Evolutionary conservation across 2,329 filamentous ascomycete genomes (phyloP), one percentile per base, ranked within the genome.

Genomic region (Bipolaris cookei): DNA sequence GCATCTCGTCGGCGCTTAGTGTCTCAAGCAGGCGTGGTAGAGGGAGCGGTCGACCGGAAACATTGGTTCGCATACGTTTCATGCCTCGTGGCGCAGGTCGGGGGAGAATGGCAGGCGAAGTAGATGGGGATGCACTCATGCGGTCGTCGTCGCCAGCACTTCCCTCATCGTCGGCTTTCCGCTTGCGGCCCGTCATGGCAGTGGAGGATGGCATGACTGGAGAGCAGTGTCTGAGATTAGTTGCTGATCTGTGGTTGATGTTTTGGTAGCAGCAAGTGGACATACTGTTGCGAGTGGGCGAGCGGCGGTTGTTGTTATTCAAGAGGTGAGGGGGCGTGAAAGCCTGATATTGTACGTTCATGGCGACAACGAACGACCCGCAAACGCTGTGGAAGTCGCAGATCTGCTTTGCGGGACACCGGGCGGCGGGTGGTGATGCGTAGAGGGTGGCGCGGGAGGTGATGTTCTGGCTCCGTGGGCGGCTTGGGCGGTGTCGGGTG

Each of bases 21-120:
- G 95, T 98, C 79, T 99, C 94, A 61, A 99, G 87, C n/a, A 99
- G 85, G 70, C 95, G 89, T 55, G 87, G 83, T 21, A 91, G 80
- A 21, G 87, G 79, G 44, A 91, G 81, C 44, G 88, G 86, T 58
- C 87, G 82, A 38, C 88, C 88, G 20, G 83, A 83, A 58, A 92
- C 76, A 67, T 96, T 92, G 66, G 88, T 86, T 57, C 87, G 84
- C 63, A 84, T 79, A 58, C 86, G 82, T 77, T 90, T 90, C 43
- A 77, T 66, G 45, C 74, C 68, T 50, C 72, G 73, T 51, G 86
- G 81, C 25, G 96, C 85, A 54, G 87, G 82, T 69, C 91, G 86
- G 62, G 87, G 81, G 65, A 88, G 81, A 57, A 90, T 84, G 59
- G 90, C 89, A 45, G 94, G 92, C 37, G 94, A 97, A 77, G 85